phyloP scores from a whole-genome alignment of 495 filamentous ascomycete species.

The Aspergillus sclerotiicarbonarius region DNA sequence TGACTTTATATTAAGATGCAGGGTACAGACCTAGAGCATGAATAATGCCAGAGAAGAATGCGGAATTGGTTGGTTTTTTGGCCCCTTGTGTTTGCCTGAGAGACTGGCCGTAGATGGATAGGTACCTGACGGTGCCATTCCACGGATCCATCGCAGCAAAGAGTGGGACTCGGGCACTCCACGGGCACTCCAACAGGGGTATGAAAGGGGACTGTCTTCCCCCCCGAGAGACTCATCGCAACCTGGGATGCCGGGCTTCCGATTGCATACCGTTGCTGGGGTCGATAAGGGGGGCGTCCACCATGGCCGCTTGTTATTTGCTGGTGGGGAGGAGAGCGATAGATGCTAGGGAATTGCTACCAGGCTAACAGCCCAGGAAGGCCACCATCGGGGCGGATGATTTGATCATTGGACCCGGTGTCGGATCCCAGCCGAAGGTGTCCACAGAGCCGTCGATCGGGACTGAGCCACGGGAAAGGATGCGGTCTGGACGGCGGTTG shows the following conservation, averaged over 20 bases:
- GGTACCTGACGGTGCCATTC: not conserved
- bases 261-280: not conserved
- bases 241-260: not conserved
- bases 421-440: constrained; percentile 5
- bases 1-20: not conserved
- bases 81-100: not conserved
- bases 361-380: no score
- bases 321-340: no score
- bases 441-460: constrained; percentile 3
- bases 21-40: not conserved
- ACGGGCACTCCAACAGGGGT: not conserved
- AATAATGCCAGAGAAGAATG: not conserved
- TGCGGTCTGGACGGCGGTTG: constrained; percentile 3
- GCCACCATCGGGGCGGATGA: not conserved
- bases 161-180: not conserved
- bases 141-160: not conserved
- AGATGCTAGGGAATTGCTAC: no score
- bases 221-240: not conserved
- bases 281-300: not conserved
- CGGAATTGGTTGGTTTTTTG: not conserved
- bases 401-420: not conserved
- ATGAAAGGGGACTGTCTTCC: not conserved
- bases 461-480: not conserved
- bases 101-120: not conserved
- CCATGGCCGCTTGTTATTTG: no score